phyloP scores from a whole-genome alignment of 495 filamentous ascomycete genomes.

The Evernia prunastri region DNA sequence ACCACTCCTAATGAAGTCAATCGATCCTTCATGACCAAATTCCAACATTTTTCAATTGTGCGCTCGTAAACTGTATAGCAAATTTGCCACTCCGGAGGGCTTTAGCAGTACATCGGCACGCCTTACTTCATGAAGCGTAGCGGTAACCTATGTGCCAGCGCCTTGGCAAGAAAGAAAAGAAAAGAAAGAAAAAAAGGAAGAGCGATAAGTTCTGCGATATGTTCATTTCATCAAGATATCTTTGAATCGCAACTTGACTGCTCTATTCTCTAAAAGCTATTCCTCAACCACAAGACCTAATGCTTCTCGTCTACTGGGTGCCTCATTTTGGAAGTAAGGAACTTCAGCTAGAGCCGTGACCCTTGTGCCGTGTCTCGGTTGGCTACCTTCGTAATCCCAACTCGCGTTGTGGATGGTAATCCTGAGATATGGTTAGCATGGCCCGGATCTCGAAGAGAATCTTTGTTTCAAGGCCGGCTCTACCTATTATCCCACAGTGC shows the following conservation, averaged over 20 bases:
- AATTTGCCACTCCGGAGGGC: too few relatives aligned
- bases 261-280: neutral
- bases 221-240: too few relatives aligned
- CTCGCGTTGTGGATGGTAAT: constrained; percentile 63
- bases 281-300: constrained; percentile 37
- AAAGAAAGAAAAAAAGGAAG: too few relatives aligned
- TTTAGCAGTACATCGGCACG: too few relatives aligned
- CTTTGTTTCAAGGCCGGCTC: neutral
- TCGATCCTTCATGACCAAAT: too few relatives aligned
- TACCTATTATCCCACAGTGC: constrained; percentile 47
- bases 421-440: constrained; percentile 29
- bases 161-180: too few relatives aligned
- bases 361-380: constrained; percentile 57
- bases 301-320: constrained; percentile 52
- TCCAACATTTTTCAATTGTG: too few relatives aligned
- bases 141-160: too few relatives aligned
- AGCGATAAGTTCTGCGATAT: too few relatives aligned
- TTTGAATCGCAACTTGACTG: neutral
- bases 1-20: too few relatives aligned
- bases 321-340: constrained; percentile 55
- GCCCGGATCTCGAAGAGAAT: constrained; percentile 21
- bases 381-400: constrained; percentile 59
- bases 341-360: constrained; percentile 63
- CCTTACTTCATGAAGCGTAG: too few relatives aligned
- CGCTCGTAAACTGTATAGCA: too few relatives aligned